Conservation (phyloP, 78 protist species). For the Capsaspora owczarzaki region DNA sequence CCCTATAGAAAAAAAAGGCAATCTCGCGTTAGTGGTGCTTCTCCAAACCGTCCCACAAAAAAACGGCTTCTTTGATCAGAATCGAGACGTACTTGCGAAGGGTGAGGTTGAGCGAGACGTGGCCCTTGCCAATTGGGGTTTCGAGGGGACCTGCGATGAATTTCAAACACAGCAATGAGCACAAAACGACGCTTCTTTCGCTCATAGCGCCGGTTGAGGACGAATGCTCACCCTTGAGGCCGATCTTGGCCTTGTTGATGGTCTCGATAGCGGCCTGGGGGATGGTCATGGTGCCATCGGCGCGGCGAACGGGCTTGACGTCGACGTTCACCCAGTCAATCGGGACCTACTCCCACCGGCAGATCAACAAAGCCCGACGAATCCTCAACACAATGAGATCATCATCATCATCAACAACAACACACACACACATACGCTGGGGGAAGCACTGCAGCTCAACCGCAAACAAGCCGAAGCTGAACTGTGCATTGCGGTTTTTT, state of each 20-base stretch:
- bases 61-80: no score
- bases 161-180: no score
- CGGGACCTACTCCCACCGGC: constrained; percentile 3
- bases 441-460: no score
- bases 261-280: constrained; percentile 23
- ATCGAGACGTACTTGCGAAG: constrained; percentile 41
- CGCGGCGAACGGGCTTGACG: constrained; percentile 2
- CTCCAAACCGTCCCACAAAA: no score
- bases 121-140: constrained; percentile 78
- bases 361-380: background rate
- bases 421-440: background rate
- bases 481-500: no score
- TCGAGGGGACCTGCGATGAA: constrained; percentile 47
- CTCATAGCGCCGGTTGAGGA: no score
- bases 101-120: constrained; percentile 67
- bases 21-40: no score
- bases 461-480: no score
- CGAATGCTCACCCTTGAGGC: constrained; percentile 45
- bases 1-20: background rate
- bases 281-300: background rate
- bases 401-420: background rate
- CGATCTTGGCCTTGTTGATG: constrained; percentile 40
- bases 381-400: background rate
- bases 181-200: no score
- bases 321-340: constrained; percentile 45